Evolutionary conservation across 306 rosid genomes (phyloP).

Genomic region (Albizia julibrissin): DNA sequence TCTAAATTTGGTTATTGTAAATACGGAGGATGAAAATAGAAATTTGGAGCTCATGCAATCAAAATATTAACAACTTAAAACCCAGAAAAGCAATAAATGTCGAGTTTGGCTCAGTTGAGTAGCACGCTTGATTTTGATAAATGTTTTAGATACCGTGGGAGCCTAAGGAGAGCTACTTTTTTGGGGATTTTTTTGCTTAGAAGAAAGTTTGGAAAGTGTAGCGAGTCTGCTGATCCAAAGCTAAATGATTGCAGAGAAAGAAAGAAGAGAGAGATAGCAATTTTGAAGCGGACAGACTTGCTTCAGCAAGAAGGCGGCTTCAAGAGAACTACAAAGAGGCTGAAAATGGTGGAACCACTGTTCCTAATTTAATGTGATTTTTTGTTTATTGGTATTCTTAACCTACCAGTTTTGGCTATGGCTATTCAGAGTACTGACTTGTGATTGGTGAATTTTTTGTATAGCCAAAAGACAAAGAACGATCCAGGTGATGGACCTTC

Average conservation of each 20-base stretch:
- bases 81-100: constrained; percentile 39
- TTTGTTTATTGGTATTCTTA: neutral
- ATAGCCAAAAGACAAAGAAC: constrained; percentile 98
- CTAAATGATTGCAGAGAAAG: constrained; percentile 70
- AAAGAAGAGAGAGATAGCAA: constrained; percentile 67
- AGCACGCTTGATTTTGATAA: constrained; percentile 32
- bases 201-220: neutral
- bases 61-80: constrained; percentile 44
- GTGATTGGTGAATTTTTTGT: constrained; percentile 45
- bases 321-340: constrained; percentile 93
- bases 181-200: neutral
- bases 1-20: constrained; percentile 53
- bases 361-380: neutral
- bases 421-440: neutral
- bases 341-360: constrained; percentile 74
- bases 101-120: constrained; percentile 44
- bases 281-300: constrained; percentile 69
- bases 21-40: constrained; percentile 38
- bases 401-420: neutral
- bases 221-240: constrained; percentile 18
- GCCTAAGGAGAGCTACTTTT: too few species aligned
- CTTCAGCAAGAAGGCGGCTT: constrained; percentile 89
- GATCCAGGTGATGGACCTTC: constrained; percentile 98
- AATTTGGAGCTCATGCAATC: constrained; percentile 38
- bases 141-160: neutral